phyloP scores from a whole-genome alignment of 805 yeast species.

The Grigorovia transvaalensis region DNA sequence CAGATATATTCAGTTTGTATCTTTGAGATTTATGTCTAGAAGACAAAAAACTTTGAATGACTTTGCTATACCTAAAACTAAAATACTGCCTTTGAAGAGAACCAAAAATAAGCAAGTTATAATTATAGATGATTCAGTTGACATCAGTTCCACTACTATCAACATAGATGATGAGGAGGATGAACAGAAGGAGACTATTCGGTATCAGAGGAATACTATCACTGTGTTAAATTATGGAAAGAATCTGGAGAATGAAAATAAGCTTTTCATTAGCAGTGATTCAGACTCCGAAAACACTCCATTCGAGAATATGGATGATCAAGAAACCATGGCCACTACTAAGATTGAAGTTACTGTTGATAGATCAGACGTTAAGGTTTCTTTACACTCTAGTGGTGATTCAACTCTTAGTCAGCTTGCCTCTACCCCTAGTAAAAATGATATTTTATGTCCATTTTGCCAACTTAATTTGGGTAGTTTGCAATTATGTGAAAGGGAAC shows the following conservation, averaged over 20 bases:
- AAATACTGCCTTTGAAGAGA: slow-evolving; percentile 6
- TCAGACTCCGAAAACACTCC: neutral
- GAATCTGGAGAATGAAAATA: neutral
- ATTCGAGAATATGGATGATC: neutral
- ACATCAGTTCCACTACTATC: neutral
- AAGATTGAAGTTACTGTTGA: neutral
- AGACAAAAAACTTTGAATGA: slow-evolving; percentile 21
- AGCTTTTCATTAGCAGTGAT: neutral
- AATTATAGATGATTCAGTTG: slow-evolving; percentile 7
- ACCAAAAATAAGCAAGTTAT: slow-evolving; percentile 8
- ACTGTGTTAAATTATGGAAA: neutral
- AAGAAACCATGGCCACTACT: neutral
- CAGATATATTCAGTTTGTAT: neutral
- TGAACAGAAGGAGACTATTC: neutral
- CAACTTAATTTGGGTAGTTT: slow-evolving; percentile 29
- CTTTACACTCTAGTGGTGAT: neutral
- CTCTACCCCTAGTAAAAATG: neutral
- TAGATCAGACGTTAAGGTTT: neutral
- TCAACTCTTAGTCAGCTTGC: neutral
- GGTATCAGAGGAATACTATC: neutral
- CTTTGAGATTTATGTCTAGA: neutral
- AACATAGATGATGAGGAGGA: slow-evolving; percentile 7
- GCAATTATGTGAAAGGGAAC: slow-evolving; percentile 34
- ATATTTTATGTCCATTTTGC: slow-evolving; percentile 45
- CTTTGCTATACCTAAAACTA: slow-evolving; percentile 17